A percentile compares a stretch with the other conserved stretches of the same genome.
phyloP scores from a whole-genome alignment of 345 rosid species.

The Moringa oleifera region DNA sequence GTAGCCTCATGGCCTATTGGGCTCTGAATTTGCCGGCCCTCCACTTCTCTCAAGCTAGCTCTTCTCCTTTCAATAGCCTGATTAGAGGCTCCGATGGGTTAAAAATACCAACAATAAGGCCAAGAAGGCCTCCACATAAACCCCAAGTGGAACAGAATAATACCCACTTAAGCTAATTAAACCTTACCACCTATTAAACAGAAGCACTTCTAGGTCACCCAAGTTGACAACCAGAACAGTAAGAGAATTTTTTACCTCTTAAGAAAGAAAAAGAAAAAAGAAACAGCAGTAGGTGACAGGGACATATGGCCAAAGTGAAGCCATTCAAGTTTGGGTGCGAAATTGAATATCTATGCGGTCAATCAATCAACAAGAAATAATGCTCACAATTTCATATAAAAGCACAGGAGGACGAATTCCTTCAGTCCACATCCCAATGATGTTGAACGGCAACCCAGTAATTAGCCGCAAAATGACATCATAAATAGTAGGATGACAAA shows the following conservation, averaged over 20 bases:
- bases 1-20: constrained; percentile 27
- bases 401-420: too few relatives aligned
- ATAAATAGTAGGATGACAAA: too few relatives aligned
- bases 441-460: too few relatives aligned
- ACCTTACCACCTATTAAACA: not conserved
- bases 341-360: too few relatives aligned
- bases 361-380: too few relatives aligned
- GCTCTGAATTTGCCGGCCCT: constrained; percentile 42
- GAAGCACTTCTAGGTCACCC: not conserved
- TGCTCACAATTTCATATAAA: too few relatives aligned
- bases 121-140: constrained; percentile 8
- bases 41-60: constrained; percentile 40
- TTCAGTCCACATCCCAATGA: too few relatives aligned
- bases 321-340: not conserved
- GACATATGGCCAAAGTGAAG: not conserved
- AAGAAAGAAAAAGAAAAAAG: too few relatives aligned
- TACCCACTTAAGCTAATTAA: not conserved
- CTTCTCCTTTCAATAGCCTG: constrained; percentile 84
- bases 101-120: not conserved
- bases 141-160: not conserved
- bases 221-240: not conserved
- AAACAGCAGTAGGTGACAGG: too few relatives aligned
- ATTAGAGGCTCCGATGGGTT: not conserved
- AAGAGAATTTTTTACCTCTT: not conserved
- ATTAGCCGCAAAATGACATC: too few relatives aligned